These are phyloP conservation scores for Excoecaria agallocha DNA, from an alignment of 345 rosid genomes.

Conservation along the genomic window DNA sequence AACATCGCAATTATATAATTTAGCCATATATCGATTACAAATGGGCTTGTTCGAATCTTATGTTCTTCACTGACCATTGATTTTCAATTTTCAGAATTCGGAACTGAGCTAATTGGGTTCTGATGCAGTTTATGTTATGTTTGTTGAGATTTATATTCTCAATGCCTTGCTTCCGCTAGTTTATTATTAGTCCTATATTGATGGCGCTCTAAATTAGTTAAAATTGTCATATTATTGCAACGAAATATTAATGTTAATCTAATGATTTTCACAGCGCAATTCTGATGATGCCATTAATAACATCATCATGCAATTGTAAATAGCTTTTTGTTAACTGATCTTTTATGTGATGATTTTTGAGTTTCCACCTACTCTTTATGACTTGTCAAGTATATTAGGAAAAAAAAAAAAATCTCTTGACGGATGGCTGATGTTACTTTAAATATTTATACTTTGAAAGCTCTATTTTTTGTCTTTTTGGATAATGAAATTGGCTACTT, in stretches of 20 bases:
- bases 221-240: no score
- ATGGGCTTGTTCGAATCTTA: no score
- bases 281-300: no score
- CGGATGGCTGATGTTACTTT: background rate
- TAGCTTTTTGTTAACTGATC: background rate
- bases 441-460: background rate
- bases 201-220: no score
- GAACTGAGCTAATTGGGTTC: background rate
- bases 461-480: background rate
- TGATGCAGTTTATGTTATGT: background rate
- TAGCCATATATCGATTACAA: background rate
- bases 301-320: background rate
- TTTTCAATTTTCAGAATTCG: background rate
- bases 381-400: no score
- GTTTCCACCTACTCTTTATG: background rate
- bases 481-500: conserved; percentile 25
- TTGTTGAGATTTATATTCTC: no score
- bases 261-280: no score
- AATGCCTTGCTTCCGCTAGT: background rate
- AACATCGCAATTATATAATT: background rate
- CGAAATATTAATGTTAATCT: no score
- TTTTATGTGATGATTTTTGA: background rate
- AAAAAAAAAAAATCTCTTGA: background rate
- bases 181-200: no score
- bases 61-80: background rate